Conservation (phyloP, 1,284 basidiomycete species). For the Wallemia hederae region DNA sequence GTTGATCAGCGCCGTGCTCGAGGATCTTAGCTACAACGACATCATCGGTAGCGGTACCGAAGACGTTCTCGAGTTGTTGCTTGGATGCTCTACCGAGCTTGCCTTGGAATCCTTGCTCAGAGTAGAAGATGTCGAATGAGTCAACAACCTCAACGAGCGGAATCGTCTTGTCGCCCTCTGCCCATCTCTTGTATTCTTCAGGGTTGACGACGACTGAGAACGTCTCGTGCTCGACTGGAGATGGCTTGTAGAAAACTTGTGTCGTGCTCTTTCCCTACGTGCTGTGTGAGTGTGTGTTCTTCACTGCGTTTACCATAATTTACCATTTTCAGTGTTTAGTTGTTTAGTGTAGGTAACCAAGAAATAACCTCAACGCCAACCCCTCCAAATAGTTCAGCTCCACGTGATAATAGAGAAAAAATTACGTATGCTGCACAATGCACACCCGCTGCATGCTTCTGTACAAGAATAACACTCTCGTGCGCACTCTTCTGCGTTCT, state of each 20-base stretch:
- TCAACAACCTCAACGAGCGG: slow-evolving; percentile 39
- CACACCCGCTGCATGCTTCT: no score
- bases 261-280: neutral
- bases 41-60: slow-evolving; percentile 30
- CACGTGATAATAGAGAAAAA: no score
- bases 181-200: slow-evolving; percentile 41
- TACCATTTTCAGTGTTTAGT: no score
- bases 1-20: neutral
- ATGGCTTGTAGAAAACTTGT: slow-evolving; percentile 33
- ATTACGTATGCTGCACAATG: no score
- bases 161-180: slow-evolving; percentile 37
- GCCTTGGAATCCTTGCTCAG: slow-evolving; percentile 38
- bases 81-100: slow-evolving; percentile 35
- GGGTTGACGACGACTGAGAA: slow-evolving; percentile 36
- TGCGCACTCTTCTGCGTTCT: no score
- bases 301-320: no score
- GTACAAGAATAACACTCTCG: no score
- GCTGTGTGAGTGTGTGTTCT: no score
- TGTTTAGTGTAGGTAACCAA: no score
- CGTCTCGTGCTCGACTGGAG: slow-evolving; percentile 34
- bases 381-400: no score
- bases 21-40: neutral
- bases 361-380: no score
- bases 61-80: slow-evolving; percentile 40
- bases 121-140: slow-evolving; percentile 26